These are phyloP conservation scores for Ganoderma resinaceum DNA, from an alignment of 1,284 basidiomycete species.

Conservation along the genomic window DNA sequence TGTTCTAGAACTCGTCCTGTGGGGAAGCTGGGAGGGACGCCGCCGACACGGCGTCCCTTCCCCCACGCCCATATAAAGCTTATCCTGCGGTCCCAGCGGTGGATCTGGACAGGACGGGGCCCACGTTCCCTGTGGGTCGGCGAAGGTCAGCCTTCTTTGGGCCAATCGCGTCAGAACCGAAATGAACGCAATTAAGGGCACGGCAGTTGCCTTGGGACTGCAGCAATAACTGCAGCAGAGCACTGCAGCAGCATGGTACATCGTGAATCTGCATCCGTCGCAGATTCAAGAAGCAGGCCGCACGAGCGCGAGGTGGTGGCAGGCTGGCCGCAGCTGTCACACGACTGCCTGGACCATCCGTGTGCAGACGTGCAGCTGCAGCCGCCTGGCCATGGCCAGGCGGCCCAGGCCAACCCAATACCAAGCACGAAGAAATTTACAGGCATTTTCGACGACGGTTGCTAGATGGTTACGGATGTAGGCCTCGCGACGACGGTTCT, in stretches of 20 bases:
- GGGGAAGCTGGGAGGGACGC: background rate
- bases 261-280: background rate
- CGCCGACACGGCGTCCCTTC: background rate
- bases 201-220: background rate
- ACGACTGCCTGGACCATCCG: background rate
- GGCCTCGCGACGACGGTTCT: background rate
- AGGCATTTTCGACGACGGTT: background rate
- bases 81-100: background rate
- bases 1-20: slow-evolving; percentile 3
- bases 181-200: background rate
- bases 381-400: too few relatives aligned
- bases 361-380: background rate
- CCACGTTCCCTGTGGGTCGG: background rate
- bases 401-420: too few relatives aligned
- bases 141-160: background rate
- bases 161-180: background rate
- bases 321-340: background rate
- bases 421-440: background rate
- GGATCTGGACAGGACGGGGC: background rate
- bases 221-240: too few relatives aligned
- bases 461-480: background rate
- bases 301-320: background rate
- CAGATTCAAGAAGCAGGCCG: background rate
- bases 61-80: background rate
- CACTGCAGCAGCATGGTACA: background rate